Evolutionary conservation across 116 monocot species (phyloP), one percentile per base, ranked within the genome.

Genomic region (Phalaenopsis hybrid): DNA sequence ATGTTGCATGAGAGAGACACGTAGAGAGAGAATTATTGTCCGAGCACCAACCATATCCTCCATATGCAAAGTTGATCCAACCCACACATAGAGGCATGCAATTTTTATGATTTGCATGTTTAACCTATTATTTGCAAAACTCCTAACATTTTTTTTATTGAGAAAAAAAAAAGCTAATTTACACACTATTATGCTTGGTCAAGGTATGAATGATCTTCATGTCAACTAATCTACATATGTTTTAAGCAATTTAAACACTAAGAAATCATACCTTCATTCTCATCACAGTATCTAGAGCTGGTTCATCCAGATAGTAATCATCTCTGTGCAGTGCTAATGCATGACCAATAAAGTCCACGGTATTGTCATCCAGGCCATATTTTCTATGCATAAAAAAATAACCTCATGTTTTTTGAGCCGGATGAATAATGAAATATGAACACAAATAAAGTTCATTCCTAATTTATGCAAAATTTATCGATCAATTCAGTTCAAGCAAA

Each of bases 281-380:
- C 79, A 93, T 91, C 33, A 95, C 95, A 78, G 91, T 93, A 82
- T 93, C 93, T 65, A 93, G 78, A 67, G 95, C 93, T 82, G 95
- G 93, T 85, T 93, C 93, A 89, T 86, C 44, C 45, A 95, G 86
- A 85, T 95, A 93, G 1, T 69, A 72, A 17, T 95, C 95, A 86
- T 95, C 93, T 87, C 88, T 91, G 81, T 93, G 93, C 37, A 95
- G 91, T 50, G 95, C 95, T 85, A 93, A 43, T 44, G 95, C 87
- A 91, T 95, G 95, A 59, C 95, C 95, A 81, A 95, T 91, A 75
- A 95, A 95, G 63, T 93, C 95, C 46, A 95, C 45, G 11, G 95
- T 93, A 70, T 93, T 91, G 59, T 90, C 90, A 91, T 91, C 91
- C 85, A 96, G 83, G 28, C 96, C 93, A 83, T 93, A 96, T 85